These are phyloP conservation scores for Pseudogymnoascus sp. DNA, from an alignment of 2,329 filamentous ascomycete species.

Conservation along the genomic window DNA sequence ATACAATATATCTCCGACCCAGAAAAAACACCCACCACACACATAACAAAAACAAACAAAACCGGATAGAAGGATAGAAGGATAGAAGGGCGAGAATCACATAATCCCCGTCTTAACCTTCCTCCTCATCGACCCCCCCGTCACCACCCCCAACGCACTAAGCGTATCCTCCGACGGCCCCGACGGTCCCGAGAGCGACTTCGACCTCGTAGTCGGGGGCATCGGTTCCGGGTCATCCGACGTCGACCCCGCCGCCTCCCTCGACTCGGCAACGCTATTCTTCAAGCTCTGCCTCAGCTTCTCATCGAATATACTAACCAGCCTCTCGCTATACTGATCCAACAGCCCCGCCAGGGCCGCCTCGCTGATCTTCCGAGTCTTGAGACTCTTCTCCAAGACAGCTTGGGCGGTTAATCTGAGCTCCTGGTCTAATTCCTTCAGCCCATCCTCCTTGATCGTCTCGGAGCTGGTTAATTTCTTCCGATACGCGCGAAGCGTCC, in stretches of 20 bases:
- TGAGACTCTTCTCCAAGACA: constrained; percentile 37
- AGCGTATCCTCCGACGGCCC: not conserved
- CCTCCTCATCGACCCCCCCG: constrained; percentile 6
- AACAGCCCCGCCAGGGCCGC: constrained; percentile 56
- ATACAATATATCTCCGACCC: not conserved
- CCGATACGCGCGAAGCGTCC: constrained; percentile 54
- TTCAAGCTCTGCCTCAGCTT: constrained; percentile 47
- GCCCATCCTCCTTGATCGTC: constrained; percentile 47
- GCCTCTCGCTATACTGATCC: constrained; percentile 67
- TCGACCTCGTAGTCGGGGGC: not conserved
- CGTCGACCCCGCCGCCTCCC: not conserved
- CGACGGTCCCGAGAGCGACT: not conserved
- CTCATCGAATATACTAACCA: constrained; percentile 66
- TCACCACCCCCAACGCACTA: not conserved
- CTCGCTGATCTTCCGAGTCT: constrained; percentile 45
- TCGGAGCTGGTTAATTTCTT: constrained; percentile 53
- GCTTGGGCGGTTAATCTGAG: constrained; percentile 56
- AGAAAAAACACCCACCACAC: not conserved
- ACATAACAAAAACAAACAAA: not conserved
- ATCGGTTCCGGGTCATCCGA: not conserved
- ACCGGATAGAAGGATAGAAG: no score
- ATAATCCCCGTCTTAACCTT: not conserved
- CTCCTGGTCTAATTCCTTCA: constrained; percentile 60
- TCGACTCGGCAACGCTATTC: not conserved
- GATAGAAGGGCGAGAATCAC: not conserved